phyloP scores from a whole-genome alignment of 805 yeast genomes.

The Pichia rugopelliculosa region DNA sequence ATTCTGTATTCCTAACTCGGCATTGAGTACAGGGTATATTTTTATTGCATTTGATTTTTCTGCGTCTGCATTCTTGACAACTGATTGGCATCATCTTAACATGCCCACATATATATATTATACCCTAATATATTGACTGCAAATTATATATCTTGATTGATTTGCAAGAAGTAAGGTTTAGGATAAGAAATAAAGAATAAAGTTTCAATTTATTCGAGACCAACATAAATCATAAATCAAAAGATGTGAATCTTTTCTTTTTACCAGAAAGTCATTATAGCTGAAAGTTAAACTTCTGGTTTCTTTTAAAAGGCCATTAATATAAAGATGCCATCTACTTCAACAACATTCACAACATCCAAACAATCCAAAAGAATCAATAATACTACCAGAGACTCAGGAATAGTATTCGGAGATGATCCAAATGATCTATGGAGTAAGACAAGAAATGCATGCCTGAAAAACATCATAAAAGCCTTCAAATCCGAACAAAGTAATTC shows the following conservation, averaged over 20 bases:
- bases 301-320: no score
- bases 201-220: no score
- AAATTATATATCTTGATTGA: no score
- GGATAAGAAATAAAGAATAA: no score
- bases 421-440: slow-evolving; percentile 10
- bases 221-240: no score
- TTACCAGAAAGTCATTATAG: no score
- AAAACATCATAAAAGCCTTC: slow-evolving; percentile 17
- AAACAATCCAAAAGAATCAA: neutral
- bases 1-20: neutral
- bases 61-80: neutral
- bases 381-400: neutral
- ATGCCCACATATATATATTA: no score
- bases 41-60: neutral
- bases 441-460: slow-evolving; percentile 21
- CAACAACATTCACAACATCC: slow-evolving; percentile 37
- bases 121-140: no score
- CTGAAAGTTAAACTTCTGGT: no score
- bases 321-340: slow-evolving; percentile 29
- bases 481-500: slow-evolving; percentile 1
- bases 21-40: neutral
- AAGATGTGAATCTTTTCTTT: no score
- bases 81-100: neutral
- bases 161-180: no score
- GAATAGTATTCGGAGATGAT: slow-evolving; percentile 8